A percentile compares a stretch with the other conserved stretches of the same genome.
Evolutionary conservation across 768 basidiomycete genomes (phyloP).

Genomic region (Cytidiella melzeri): DNA sequence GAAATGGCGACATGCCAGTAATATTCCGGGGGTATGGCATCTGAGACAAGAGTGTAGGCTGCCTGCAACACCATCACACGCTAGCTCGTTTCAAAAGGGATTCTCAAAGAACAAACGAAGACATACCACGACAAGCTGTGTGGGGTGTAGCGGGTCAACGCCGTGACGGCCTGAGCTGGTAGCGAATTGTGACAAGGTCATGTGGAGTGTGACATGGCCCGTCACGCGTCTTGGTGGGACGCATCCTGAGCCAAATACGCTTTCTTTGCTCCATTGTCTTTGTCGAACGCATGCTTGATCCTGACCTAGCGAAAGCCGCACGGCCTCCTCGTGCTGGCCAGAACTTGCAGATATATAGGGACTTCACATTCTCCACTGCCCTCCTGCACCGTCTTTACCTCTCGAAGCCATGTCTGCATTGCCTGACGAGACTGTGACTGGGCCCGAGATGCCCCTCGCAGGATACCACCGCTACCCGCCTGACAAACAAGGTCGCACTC

Average conservation of each 20-base stretch:
- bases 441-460: background rate
- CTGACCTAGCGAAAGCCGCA: too few relatives aligned
- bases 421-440: background rate
- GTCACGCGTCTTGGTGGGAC: too few relatives aligned
- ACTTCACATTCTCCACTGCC: background rate
- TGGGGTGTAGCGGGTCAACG: too few relatives aligned
- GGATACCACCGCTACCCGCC: background rate
- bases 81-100: background rate
- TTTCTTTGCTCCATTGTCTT: too few relatives aligned
- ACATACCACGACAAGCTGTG: too few relatives aligned
- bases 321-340: background rate
- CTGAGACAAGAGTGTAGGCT: constrained; percentile 30
- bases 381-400: background rate
- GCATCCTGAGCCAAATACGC: too few relatives aligned
- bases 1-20: constrained; percentile 44
- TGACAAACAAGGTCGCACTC: background rate
- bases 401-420: background rate
- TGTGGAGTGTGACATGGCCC: too few relatives aligned
- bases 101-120: too few relatives aligned
- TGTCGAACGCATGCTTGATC: too few relatives aligned
- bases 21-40: constrained; percentile 52
- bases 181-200: too few relatives aligned
- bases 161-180: too few relatives aligned
- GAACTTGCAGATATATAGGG: background rate
- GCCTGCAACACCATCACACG: constrained; percentile 49